Evolutionary conservation across 2,329 filamentous ascomycete genomes (phyloP), one percentile per base, ranked within the genome.

Genomic region (Stagonosporopsis vannaccii): DNA sequence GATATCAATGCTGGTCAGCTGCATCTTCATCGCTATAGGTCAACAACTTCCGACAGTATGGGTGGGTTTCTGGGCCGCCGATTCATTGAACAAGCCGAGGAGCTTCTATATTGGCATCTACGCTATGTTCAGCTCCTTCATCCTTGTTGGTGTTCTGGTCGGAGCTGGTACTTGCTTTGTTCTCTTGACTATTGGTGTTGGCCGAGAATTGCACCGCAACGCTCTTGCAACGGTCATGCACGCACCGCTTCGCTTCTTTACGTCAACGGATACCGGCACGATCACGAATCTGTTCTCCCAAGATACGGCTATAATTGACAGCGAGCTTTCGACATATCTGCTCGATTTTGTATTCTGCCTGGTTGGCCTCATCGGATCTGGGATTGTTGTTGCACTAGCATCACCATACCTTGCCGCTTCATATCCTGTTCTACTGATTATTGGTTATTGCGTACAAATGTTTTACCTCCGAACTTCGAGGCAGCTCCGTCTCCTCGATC

Each of bases 401-500:
- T 70, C 76, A 1, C 54, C 58, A 1, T 78, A 72, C 36, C 67
- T 73, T 7, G 72, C 72, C 4, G 56, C 69, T 2, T 52, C 64
- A 1, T 63, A 77, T 26, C 77, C 78, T 1, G 46, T 75, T 22
- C 53, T 77, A 6, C 40, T 68, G 35, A 66, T 80, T 1, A 19
- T 51, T 0, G 32, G 22, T 1, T 51, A 51, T 23, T 20, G 9
- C 5, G 15, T 51, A 11, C 77, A 80, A 52, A 70, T 62, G 22
- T 73, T 75, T 61, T 81, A 81, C 51, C 71, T 81, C 1, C 73
- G 73, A 4, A 80, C 78, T 5, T 77, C 75, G 13, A 68, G 79
- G 2, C 78, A 80, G 56, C 54, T 81, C 6, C 76, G 83, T 48
- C 71, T 82, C 8, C 66, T 84, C 6, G 82, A 84, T 58, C 73